phyloP scores from a whole-genome alignment of 768 basidiomycete genomes.

The Hericium coralloides region DNA sequence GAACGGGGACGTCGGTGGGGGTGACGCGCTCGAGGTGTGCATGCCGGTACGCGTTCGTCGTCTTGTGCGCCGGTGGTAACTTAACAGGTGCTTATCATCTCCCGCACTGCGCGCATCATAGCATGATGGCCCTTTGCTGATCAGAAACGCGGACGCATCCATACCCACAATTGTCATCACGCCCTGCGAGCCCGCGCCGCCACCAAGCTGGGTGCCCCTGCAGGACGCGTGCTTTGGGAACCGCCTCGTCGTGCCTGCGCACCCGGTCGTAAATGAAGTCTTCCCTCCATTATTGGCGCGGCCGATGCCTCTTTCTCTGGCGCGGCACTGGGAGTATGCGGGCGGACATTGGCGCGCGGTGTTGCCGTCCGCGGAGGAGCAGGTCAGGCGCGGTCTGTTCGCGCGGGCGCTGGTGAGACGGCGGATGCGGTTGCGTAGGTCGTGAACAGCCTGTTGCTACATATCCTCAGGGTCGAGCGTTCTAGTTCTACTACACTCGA shows the following conservation, averaged over 20 bases:
- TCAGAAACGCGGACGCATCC: slow-evolving; percentile 13
- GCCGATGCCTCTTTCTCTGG: slow-evolving; percentile 16
- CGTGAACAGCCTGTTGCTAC: background rate
- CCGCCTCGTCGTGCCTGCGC: slow-evolving; percentile 39
- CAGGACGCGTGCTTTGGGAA: slow-evolving; percentile 48
- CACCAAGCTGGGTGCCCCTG: slow-evolving; percentile 37
- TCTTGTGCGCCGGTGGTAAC: background rate
- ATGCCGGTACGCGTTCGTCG: background rate
- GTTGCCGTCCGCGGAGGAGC: slow-evolving; percentile 38
- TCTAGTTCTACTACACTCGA: too few relatives aligned
- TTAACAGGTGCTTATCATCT: too few relatives aligned
- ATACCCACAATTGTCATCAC: slow-evolving; percentile 46
- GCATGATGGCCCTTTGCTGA: background rate
- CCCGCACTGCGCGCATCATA: background rate
- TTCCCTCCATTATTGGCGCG: slow-evolving; percentile 34
- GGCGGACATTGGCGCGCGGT: slow-evolving; percentile 48
- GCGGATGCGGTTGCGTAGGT: background rate
- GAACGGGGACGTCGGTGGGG: too few relatives aligned
- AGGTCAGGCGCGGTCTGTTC: slow-evolving; percentile 34
- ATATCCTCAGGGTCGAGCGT: too few relatives aligned
- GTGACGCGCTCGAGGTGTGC: too few relatives aligned
- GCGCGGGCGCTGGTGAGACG: slow-evolving; percentile 22
- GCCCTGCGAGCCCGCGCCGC: slow-evolving; percentile 31
- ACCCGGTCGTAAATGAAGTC: slow-evolving; percentile 36
- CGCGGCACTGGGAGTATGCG: slow-evolving; percentile 38